These are phyloP conservation scores for Escallonia rubra DNA, from an alignment of 129 eudicot genomes.

Conservation along the genomic window DNA sequence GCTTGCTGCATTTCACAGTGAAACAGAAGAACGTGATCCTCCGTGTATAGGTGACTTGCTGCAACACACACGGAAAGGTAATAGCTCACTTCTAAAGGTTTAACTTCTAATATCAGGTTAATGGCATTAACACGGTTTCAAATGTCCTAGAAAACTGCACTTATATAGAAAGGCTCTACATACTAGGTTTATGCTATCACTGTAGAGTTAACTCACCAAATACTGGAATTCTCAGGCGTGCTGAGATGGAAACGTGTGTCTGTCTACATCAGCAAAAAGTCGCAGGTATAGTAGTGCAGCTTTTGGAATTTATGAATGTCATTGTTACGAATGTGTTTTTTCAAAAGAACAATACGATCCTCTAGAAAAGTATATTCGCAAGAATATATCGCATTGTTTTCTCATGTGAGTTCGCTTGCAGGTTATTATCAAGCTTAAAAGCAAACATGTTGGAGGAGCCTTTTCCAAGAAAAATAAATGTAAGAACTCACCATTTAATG, in stretches of 20 bases:
- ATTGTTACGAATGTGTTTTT: not conserved
- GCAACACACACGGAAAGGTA: constrained; percentile 72
- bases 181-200: no score
- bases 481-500: constrained; percentile 31
- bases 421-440: constrained; percentile 69
- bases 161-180: no score
- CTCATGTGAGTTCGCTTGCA: constrained; percentile 23
- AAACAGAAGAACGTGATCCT: constrained; percentile 39
- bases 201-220: not conserved
- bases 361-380: not conserved
- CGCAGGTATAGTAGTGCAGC: constrained; percentile 36
- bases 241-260: constrained; percentile 67
- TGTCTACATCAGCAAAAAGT: constrained; percentile 63
- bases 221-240: constrained; percentile 41
- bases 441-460: constrained; percentile 88
- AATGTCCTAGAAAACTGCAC: not conserved
- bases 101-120: no score
- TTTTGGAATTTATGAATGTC: not conserved
- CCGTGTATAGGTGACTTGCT: constrained; percentile 70
- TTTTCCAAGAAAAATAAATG: constrained; percentile 84
- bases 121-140: not conserved
- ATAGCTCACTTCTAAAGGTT: no score
- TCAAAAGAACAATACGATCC: not conserved
- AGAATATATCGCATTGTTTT: not conserved
- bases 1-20: constrained; percentile 26